Evolutionary conservation across 257 asterid genomes (phyloP), one percentile per base, ranked within the genome.

Genomic region (Salvia miltiorrhiza): DNA sequence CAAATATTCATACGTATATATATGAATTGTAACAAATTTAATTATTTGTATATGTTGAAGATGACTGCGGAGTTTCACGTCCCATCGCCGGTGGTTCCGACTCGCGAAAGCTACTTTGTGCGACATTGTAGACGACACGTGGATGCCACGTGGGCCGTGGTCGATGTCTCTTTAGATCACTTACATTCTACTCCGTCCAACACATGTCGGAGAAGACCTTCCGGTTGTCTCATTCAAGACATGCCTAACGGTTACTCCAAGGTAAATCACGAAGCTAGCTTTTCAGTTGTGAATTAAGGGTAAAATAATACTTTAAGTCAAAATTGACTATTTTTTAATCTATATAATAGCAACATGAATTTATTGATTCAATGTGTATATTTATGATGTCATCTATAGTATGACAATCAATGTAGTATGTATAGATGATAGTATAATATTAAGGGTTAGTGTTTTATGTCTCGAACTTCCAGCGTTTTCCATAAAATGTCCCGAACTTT

Each of bases 141-240:
- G 37, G 85, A 82, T 2, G 78, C 77, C n/a, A 72, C 50, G 2
- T 88, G 90, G 90, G 89, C 48, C 0, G 69, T 88, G 1, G 86
- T 86, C 9, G 93, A 88, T 60, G 88, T 88, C 37, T 84, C 93
- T 4, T 24, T 74, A 0, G 93, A 82, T 37, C 72, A 67, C 39
- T 6, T 73, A 17, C 69, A 60, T 4, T n/a, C 69, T 0, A 28
- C 48, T 10, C 44, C 73, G 0, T 7, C 21, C 1, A 21, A 57
- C 6, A 59, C 43, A 9, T 88, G 85, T 19, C 67, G 82, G n/a
- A 81, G 76, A 64, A 79, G 85, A 75, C 93, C 96, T 43, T 88
- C 93, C 0, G 90, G 93, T 1, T 84, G 90, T 41, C 23, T 88
- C 1, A 76, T 88, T 37, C 75, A 82, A 64, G 85, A 70, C 41